These are phyloP conservation scores for Lecanicillium sp. DNA, from an alignment of 2,329 filamentous ascomycete species.

Conservation along the genomic window DNA sequence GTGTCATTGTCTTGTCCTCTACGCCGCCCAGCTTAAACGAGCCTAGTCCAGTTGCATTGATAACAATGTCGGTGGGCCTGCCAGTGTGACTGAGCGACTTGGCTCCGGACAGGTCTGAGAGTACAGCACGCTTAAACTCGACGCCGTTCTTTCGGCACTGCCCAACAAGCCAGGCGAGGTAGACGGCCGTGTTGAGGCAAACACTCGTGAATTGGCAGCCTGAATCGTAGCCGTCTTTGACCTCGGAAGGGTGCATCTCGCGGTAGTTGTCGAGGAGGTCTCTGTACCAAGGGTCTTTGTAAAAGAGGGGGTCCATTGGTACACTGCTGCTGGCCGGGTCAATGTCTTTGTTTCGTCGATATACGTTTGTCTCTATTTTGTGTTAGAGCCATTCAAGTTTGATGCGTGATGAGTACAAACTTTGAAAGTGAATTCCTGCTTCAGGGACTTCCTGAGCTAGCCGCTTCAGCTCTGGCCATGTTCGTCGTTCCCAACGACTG, in stretches of 20 bases:
- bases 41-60: constrained; percentile 80
- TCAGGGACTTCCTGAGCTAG: constrained; percentile 60
- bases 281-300: constrained; percentile 65
- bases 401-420: constrained; percentile 23
- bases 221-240: constrained; percentile 59
- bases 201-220: constrained; percentile 73
- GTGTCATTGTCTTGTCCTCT: constrained; percentile 62
- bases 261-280: constrained; percentile 63
- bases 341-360: constrained; percentile 55
- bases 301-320: constrained; percentile 59
- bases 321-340: constrained; percentile 21
- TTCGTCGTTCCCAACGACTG: constrained; percentile 52
- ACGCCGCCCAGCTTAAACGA: constrained; percentile 75
- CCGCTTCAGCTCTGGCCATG: constrained; percentile 54
- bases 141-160: constrained; percentile 71
- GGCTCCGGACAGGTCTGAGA: constrained; percentile 69
- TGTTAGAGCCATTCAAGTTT: background rate
- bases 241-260: constrained; percentile 45
- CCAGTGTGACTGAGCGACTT: constrained; percentile 40
- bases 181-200: constrained; percentile 85
- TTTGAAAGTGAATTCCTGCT: constrained; percentile 73
- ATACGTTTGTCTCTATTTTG: constrained; percentile 36
- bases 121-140: constrained; percentile 51
- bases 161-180: constrained; percentile 76
- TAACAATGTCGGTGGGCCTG: constrained; percentile 54